Percentiles rank a stretch among this genome's conserved stretches.
Evolutionary conservation across 495 filamentous ascomycete species (phyloP).

Genomic region (Trichoderma reesei): DNA sequence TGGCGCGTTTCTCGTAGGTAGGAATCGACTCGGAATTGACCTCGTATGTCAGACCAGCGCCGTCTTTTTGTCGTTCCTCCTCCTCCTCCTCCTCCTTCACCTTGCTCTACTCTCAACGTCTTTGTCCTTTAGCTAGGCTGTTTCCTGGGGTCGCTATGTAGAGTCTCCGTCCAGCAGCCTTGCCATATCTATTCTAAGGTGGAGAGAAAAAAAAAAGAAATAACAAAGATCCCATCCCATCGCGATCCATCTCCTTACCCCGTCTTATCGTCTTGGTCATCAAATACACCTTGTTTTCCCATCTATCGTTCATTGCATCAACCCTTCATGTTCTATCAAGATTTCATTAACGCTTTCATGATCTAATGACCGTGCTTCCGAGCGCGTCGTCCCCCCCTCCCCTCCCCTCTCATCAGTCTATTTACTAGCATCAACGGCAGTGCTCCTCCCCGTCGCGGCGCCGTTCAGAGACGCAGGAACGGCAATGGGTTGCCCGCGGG

Average conservation of each 20-base stretch:
- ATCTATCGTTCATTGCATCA: too few relatives aligned
- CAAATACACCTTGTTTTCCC: too few relatives aligned
- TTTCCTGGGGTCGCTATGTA: too few relatives aligned
- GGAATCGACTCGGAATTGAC: constrained; percentile 4
- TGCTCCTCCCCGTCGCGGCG: neutral
- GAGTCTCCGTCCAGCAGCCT: constrained; percentile 7
- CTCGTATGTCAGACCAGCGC: neutral
- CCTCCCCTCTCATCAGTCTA: too few relatives aligned
- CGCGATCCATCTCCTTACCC: neutral
- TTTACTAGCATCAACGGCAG: neutral
- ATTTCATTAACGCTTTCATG: neutral
- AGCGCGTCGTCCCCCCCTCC: too few relatives aligned
- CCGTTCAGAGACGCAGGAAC: constrained; percentile 16
- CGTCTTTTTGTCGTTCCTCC: too few relatives aligned
- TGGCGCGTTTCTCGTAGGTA: neutral
- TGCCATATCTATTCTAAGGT: constrained; percentile 10
- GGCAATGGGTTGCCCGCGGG: constrained; percentile 23
- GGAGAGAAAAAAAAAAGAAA: too few relatives aligned
- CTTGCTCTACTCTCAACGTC: too few relatives aligned
- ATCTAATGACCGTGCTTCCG: too few relatives aligned
- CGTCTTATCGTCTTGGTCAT: neutral
- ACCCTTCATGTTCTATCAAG: neutral
- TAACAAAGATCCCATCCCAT: too few relatives aligned
- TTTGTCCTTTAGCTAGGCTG: too few relatives aligned
- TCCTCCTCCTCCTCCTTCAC: too few relatives aligned